phyloP scores from a whole-genome alignment of 345 rosid genomes.

The Syzygium oleosum region DNA sequence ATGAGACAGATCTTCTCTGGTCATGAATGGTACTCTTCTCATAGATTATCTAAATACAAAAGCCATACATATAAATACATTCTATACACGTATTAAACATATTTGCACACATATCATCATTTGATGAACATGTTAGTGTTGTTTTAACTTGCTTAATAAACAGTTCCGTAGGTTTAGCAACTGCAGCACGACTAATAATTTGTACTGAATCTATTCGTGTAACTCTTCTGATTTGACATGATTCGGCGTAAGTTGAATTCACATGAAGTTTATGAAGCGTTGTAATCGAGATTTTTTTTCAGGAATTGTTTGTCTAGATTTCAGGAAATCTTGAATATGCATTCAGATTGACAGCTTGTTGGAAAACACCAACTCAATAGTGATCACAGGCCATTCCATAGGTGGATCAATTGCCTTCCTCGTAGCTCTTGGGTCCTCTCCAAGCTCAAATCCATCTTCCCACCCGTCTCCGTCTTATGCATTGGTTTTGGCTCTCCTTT shows the following conservation, averaged over 20 bases:
- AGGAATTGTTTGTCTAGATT: neutral
- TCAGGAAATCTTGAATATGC: neutral
- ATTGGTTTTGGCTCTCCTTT: slow-evolving; percentile 82
- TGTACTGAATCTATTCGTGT: neutral
- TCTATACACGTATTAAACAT: too few species aligned
- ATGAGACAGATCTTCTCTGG: neutral
- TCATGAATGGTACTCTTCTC: neutral
- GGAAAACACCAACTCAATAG: slow-evolving; percentile 36
- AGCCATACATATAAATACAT: neutral
- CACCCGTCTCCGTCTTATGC: slow-evolving; percentile 40
- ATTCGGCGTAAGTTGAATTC: neutral
- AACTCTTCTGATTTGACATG: neutral
- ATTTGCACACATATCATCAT: neutral
- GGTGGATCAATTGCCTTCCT: slow-evolving; percentile 70
- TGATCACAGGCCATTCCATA: slow-evolving; percentile 70
- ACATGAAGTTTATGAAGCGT: neutral
- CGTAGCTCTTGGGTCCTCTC: slow-evolving; percentile 67
- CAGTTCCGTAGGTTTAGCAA: neutral
- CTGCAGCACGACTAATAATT: neutral
- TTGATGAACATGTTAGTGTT: neutral
- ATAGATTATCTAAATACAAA: neutral
- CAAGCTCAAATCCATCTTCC: slow-evolving; percentile 16
- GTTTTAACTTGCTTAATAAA: neutral
- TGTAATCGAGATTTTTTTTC: neutral
- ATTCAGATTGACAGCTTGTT: slow-evolving; percentile 29